A percentile compares a stretch with the other conserved stretches of the same genome.
Conservation (phyloP, 495 filamentous ascomycete genomes). For the Extremus antarcticus region DNA sequence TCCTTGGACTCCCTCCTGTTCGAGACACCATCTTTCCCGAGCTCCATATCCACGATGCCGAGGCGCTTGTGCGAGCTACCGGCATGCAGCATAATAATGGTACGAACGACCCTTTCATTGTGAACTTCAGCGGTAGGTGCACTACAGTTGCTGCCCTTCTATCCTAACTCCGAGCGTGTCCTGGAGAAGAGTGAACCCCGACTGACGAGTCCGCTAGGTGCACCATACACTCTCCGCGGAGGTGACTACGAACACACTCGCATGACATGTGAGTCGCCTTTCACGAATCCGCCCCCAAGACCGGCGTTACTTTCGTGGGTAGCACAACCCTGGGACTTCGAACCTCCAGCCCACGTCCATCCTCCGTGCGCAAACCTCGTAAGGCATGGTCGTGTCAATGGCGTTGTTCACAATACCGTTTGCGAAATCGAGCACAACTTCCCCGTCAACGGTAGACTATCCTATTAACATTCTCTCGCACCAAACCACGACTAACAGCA, state of each 20-base stretch:
- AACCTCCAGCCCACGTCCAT: neutral
- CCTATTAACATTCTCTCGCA: neutral
- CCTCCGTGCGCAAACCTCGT: neutral
- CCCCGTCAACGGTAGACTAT: neutral
- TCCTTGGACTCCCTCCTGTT: neutral
- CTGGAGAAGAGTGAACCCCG: too few relatives aligned
- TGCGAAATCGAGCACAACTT: neutral
- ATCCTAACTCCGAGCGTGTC: neutral
- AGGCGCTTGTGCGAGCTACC: neutral
- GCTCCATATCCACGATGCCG: neutral
- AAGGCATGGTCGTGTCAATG: too few relatives aligned
- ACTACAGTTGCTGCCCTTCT: neutral
- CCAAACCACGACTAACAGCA: neutral
- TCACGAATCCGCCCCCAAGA: neutral
- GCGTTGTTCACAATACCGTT: neutral
- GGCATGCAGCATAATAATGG: neutral
- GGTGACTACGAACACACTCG: neutral
- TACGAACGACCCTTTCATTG: neutral
- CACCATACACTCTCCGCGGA: neutral
- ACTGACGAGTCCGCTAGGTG: neutral
- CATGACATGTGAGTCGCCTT: neutral
- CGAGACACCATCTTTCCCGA: neutral
- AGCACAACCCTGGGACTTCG: neutral
- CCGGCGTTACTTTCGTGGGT: neutral
- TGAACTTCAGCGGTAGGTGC: neutral